Percentiles rank a stretch among this genome's conserved stretches.
These are phyloP conservation scores for Xylaria grammica DNA, from an alignment of 495 filamentous ascomycete species.

Conservation along the genomic window DNA sequence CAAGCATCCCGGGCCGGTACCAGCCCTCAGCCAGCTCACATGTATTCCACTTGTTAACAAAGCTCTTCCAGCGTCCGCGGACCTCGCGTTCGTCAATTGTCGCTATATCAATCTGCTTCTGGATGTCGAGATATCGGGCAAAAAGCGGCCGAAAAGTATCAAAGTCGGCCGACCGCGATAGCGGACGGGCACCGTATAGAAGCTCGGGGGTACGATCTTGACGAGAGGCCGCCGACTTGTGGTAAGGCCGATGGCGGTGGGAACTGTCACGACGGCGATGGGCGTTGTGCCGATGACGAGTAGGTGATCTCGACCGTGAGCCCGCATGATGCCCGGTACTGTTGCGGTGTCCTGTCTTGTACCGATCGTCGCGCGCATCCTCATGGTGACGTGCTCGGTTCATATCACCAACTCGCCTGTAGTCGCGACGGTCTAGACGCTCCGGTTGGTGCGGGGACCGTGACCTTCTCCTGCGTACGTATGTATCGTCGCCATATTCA, in stretches of 20 bases:
- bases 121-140: slow-evolving; percentile 85
- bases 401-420: not conserved
- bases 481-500: not conserved
- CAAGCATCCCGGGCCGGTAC: slow-evolving; percentile 77
- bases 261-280: slow-evolving; percentile 23
- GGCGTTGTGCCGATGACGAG: too few species aligned
- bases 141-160: slow-evolving; percentile 72
- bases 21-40: slow-evolving; percentile 91
- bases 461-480: not conserved
- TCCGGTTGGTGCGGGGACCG: not conserved
- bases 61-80: slow-evolving; percentile 92
- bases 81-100: slow-evolving; percentile 71
- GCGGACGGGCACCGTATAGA: slow-evolving; percentile 67
- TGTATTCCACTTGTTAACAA: slow-evolving; percentile 89
- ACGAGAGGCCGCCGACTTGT: slow-evolving; percentile 13
- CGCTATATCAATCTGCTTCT: slow-evolving; percentile 73
- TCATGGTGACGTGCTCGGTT: not conserved
- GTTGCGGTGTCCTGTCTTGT: not conserved
- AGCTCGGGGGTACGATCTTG: slow-evolving; percentile 45
- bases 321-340: not conserved
- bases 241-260: slow-evolving; percentile 30
- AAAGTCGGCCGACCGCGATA: slow-evolving; percentile 68
- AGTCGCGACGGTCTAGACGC: not conserved
- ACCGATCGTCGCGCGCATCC: not conserved
- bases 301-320: slow-evolving; percentile 13